Base-by-base conservation (phyloP, 2,329 filamentous ascomycete genomes). In the Parastagonospora nodorum region DNA sequence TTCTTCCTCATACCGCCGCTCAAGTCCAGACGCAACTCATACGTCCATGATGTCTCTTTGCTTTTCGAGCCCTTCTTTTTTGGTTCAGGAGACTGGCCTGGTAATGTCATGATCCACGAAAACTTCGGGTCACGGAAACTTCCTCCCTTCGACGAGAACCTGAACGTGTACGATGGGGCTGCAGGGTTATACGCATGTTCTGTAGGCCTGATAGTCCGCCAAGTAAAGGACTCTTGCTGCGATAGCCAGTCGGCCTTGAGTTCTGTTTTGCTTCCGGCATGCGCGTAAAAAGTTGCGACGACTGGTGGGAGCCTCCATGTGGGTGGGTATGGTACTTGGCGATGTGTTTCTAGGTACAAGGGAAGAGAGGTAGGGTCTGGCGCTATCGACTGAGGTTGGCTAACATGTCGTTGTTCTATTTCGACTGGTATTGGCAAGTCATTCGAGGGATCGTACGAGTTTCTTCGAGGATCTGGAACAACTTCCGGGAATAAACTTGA, bases 271-370 rank as follows among this genome's bases (percentile, higher is more conserved):
- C 49, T 28, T 7, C 42, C 36, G 14, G 41, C 47, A 6, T 56
- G 55, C 7, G 58, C 63, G 28, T 70, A 65, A 10, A 70, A 59
- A 10, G 55, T 66, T 14, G 57, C 52, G 5, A 61, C 29, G 2
- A 60, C 37, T 1, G 68, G 62, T 12, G 56, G 46, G 6, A 65
- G 60, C 9, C 37, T 48, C 69, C 69, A 73, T 42, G 70, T 68
- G 31, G 63, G 61, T 8, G 69, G 69, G 43, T 68, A 66, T 2
- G 69, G 67, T 2, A 68, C 60, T 43, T 69, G 62, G 4, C 60
- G 60, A 42, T 71, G 51, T 27, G 55, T 35, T 42, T 72, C 69
- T 1, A 72, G 54, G 50, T 71, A 68, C 10, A 45, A 27, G 8
- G 66, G 51, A 40, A 69, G 14, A 5, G 57, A 54, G 1, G 27